A percentile compares a stretch with the other conserved stretches of the same genome.
phyloP scores from a whole-genome alignment of 2,329 filamentous ascomycete genomes.

The Penicillium sp. region DNA sequence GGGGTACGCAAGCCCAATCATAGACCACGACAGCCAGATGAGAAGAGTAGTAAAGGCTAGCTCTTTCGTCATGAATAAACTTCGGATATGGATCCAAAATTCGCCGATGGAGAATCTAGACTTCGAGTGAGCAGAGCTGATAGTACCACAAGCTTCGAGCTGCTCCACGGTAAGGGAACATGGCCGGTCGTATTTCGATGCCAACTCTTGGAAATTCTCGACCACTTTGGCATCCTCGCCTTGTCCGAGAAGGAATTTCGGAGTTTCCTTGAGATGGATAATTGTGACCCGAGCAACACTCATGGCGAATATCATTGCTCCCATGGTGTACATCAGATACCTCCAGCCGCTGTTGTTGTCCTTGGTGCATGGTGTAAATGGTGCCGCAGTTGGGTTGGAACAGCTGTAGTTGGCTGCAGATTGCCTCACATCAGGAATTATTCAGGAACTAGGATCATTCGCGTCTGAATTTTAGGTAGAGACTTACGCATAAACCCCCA shows the following conservation, averaged over 20 bases:
- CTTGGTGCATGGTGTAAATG: background rate
- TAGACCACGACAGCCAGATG: background rate
- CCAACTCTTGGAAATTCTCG: background rate
- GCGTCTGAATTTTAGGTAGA: no score
- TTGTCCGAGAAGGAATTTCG: background rate
- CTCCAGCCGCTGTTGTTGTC: background rate
- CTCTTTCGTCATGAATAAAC: background rate
- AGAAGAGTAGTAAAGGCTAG: background rate
- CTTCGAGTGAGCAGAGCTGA: background rate
- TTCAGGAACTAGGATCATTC: no score
- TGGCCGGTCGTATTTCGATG: background rate
- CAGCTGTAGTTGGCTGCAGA: no score
- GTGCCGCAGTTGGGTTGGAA: no score
- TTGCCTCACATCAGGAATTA: background rate
- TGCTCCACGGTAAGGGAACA: background rate
- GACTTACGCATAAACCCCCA: no score
- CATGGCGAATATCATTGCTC: background rate
- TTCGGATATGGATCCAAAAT: background rate
- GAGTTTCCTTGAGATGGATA: background rate
- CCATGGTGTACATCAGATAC: background rate
- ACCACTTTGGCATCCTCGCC: background rate
- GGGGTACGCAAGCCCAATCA: background rate
- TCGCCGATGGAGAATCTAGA: background rate
- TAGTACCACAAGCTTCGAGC: background rate
- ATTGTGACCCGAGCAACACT: background rate